phyloP scores from a whole-genome alignment of 805 yeast species.

The Monosporozyma unispora region DNA sequence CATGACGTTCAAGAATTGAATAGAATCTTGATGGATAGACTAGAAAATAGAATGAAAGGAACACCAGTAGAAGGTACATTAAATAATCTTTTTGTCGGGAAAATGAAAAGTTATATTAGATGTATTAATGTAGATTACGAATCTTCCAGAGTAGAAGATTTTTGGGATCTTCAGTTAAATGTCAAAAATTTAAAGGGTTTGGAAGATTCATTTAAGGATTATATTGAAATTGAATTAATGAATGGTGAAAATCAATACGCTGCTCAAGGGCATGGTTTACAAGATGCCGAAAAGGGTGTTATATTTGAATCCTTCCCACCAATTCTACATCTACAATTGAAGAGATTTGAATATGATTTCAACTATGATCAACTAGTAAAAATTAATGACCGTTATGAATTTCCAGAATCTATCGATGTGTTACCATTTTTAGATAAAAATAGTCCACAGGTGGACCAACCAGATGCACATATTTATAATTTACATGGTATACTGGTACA shows the following conservation, averaged over 20 bases:
- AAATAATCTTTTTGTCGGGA: slow-evolving; percentile 85
- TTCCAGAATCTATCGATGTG: slow-evolving; percentile 73
- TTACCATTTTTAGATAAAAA: slow-evolving; percentile 64
- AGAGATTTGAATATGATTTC: slow-evolving; percentile 91
- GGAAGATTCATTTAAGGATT: slow-evolving; percentile 70
- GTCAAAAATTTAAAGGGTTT: slow-evolving; percentile 75
- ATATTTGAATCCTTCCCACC: slow-evolving; percentile 86
- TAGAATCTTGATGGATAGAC: slow-evolving; percentile 87
- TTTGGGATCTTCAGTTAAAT: slow-evolving; percentile 95
- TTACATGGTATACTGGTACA: slow-evolving; percentile 94
- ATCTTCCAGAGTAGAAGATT: slow-evolving; percentile 84
- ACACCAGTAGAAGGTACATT: slow-evolving; percentile 68
- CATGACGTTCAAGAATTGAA: slow-evolving; percentile 97
- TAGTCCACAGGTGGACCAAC: slow-evolving; percentile 21
- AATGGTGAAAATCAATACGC: slow-evolving; percentile 94
- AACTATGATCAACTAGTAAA: slow-evolving; percentile 80
- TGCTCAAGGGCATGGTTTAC: slow-evolving; percentile 82
- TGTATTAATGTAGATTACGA: slow-evolving; percentile 92
- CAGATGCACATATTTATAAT: slow-evolving; percentile 42
- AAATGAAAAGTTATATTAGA: slow-evolving; percentile 89
- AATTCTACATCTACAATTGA: slow-evolving; percentile 84
- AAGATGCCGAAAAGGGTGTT: slow-evolving; percentile 95
- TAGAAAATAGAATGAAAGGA: slow-evolving; percentile 86
- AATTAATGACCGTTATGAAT: slow-evolving; percentile 87
- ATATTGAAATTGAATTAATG: slow-evolving; percentile 78